These are phyloP conservation scores for Acanthamoeba royreba DNA, from an alignment of 208 protist species.

Conservation along the genomic window DNA sequence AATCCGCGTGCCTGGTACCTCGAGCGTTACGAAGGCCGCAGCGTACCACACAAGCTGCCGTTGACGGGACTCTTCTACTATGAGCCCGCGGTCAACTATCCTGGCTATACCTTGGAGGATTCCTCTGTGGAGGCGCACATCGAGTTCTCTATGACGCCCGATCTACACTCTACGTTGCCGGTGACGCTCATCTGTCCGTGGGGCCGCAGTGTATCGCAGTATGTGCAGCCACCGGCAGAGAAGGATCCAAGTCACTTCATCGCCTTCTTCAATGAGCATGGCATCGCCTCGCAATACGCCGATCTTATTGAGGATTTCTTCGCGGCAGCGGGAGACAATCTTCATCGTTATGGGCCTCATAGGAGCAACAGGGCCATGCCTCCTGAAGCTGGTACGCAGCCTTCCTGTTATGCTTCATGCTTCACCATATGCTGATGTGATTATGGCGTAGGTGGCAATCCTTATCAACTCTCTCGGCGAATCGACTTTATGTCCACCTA, in stretches of 20 bases:
- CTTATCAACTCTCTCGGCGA: background rate
- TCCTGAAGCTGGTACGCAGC: background rate
- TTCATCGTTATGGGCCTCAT: background rate
- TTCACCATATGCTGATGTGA: background rate
- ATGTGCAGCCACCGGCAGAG: background rate
- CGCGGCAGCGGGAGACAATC: background rate
- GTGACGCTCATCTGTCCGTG: conserved; percentile 14
- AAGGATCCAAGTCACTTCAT: background rate
- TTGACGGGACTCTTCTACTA: conserved; percentile 23
- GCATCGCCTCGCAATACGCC: background rate
- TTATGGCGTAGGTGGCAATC: background rate
- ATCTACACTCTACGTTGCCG: background rate
- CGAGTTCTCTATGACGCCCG: conserved; percentile 23
- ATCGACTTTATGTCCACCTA: conserved; percentile 7
- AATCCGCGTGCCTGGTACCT: background rate
- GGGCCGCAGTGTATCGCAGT: background rate
- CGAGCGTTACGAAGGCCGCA: background rate
- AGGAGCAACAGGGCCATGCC: background rate
- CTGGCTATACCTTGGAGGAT: background rate
- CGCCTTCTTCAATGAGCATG: conserved; percentile 34
- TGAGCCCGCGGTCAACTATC: background rate
- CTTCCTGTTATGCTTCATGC: too few relatives aligned
- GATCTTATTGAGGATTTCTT: background rate
- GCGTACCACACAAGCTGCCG: background rate
- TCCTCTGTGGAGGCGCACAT: background rate